A percentile compares a stretch with the other conserved stretches of the same genome.
These are phyloP conservation scores for Cercospora sp. DNA, from an alignment of 2,329 filamentous ascomycete genomes.

Conservation along the genomic window DNA sequence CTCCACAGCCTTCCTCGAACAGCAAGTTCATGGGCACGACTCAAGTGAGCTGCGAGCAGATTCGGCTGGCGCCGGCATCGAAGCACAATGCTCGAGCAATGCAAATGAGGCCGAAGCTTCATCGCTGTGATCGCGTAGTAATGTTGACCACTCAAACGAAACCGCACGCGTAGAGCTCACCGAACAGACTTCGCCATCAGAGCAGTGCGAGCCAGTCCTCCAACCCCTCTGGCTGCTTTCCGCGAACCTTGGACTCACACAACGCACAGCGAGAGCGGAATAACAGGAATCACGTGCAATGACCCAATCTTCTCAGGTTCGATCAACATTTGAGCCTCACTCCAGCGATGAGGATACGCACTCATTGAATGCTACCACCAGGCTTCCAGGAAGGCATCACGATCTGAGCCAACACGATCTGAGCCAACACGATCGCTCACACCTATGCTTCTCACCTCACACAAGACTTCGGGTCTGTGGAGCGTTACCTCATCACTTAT, in stretches of 20 bases:
- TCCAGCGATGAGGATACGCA: no score
- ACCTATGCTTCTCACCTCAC: neutral
- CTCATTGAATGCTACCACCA: no score
- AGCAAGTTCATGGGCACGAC: no score
- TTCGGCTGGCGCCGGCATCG: neutral
- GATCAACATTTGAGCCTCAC: no score
- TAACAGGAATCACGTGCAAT: no score
- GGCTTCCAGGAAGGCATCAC: neutral
- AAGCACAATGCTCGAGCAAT: neutral
- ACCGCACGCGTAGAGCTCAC: no score
- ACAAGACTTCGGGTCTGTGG: neutral
- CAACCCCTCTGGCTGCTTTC: neutral
- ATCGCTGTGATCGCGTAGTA: neutral
- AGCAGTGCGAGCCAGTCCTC: no score
- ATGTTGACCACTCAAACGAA: neutral
- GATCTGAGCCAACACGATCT: neutral
- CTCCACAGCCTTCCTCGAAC: neutral
- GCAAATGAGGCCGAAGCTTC: neutral
- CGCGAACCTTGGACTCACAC: no score
- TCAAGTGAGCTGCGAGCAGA: neutral
- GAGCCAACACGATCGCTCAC: neutral
- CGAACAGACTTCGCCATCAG: no score
- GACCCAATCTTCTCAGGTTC: no score
- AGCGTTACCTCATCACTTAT: neutral
- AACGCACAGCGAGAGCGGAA: no score